Evolutionary conservation across 192 early-diverging fungal species (phyloP).

Genomic region (Coemansia sp.): DNA sequence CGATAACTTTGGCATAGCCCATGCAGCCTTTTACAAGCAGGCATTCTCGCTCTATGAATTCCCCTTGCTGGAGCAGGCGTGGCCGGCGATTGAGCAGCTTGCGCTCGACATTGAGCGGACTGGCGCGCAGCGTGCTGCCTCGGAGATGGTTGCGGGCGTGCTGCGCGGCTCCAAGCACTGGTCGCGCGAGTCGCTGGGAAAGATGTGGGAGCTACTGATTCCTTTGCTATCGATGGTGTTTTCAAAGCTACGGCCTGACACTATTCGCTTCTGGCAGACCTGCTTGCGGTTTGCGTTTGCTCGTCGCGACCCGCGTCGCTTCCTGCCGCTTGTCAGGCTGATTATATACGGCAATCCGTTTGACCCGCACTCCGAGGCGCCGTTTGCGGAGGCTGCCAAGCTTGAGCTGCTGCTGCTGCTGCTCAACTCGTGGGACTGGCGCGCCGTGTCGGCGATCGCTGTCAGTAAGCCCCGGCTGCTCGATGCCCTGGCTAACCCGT

Average conservation of each 20-base stretch:
- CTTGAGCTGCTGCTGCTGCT: conserved; percentile 67
- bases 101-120: conserved; percentile 65
- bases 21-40: conserved; percentile 68
- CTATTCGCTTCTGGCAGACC: conserved; percentile 74
- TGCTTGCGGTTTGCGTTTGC: conserved; percentile 64
- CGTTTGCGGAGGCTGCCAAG: conserved; percentile 86
- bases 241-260: conserved; percentile 71
- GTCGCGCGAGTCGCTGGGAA: conserved; percentile 46
- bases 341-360: conserved; percentile 64
- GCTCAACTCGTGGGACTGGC: conserved; percentile 72
- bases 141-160: conserved; percentile 80
- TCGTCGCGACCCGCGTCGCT: conserved; percentile 80
- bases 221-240: conserved; percentile 68
- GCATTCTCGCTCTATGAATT: conserved; percentile 75
- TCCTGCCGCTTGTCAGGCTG: conserved; percentile 71
- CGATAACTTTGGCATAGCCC: conserved; percentile 65
- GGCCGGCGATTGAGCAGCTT: conserved; percentile 61
- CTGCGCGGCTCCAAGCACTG: conserved; percentile 92
- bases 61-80: conserved; percentile 59
- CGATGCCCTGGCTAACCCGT: conserved; percentile 73
- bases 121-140: conserved; percentile 77
- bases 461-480: conserved; percentile 35
- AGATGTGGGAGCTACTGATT: conserved; percentile 73
- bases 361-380: conserved; percentile 78
- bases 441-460: conserved; percentile 55